A percentile compares a stretch with the other conserved stretches of the same genome.
These are phyloP conservation scores for Globisporangium orthogonon DNA, from an alignment of 352 stramenopile genomes.

Conservation along the genomic window DNA sequence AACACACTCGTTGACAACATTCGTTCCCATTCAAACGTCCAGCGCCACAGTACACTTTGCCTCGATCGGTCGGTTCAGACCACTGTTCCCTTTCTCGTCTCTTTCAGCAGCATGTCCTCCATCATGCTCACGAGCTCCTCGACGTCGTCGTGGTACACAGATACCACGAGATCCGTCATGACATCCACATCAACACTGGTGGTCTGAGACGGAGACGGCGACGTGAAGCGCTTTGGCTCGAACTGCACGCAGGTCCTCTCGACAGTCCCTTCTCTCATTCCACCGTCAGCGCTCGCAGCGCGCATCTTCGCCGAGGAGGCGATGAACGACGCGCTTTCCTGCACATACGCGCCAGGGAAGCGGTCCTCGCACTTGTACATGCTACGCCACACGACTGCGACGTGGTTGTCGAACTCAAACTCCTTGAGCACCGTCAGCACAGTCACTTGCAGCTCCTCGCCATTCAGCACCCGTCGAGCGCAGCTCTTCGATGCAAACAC, in stretches of 20 bases:
- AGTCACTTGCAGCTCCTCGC: not conserved
- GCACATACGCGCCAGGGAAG: constrained; percentile 6
- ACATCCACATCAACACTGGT: not conserved
- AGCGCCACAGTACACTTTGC: not conserved
- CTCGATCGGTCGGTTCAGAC: not conserved
- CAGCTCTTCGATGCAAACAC: constrained; percentile 5
- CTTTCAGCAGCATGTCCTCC: not conserved
- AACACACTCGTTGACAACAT: not conserved
- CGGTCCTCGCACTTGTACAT: constrained; percentile 7
- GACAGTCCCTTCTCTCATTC: not conserved
- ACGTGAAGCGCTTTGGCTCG: not conserved
- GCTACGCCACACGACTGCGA: constrained; percentile 6
- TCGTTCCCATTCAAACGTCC: not conserved
- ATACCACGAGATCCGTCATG: not conserved
- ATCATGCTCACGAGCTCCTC: not conserved
- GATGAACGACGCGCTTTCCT: constrained; percentile 4
- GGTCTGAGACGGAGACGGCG: not conserved
- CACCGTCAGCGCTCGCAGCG: not conserved
- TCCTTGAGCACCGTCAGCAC: constrained; percentile 5
- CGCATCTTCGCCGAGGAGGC: not conserved
- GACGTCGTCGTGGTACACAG: not conserved
- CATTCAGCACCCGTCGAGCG: not conserved
- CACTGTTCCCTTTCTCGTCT: not conserved
- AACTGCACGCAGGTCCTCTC: constrained; percentile 1
- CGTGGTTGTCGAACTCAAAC: not conserved